These are phyloP conservation scores for Lachancea fermentati DNA, from an alignment of 805 yeast species.

Conservation along the genomic window DNA sequence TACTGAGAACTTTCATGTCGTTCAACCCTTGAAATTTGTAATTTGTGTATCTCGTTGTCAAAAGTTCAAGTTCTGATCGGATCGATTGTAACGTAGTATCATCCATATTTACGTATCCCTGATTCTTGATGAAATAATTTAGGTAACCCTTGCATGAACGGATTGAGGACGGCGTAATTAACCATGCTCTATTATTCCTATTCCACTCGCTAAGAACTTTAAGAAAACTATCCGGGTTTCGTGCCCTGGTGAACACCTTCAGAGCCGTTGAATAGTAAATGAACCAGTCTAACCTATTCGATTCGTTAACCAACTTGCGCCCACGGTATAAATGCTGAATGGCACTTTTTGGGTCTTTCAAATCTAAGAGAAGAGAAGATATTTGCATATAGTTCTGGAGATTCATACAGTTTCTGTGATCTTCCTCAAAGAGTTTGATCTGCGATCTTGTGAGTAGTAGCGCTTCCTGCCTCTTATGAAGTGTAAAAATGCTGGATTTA, in stretches of 20 bases:
- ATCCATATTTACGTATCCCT: not conserved
- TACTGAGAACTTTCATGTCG: conserved; percentile 12
- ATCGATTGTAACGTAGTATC: conserved; percentile 7
- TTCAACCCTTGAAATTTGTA: conserved; percentile 23
- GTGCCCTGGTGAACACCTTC: conserved; percentile 14
- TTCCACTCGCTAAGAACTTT: conserved; percentile 24
- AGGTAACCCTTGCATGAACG: conserved; percentile 20
- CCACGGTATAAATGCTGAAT: conserved; percentile 8
- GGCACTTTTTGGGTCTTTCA: conserved; percentile 14
- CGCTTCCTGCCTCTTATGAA: conserved; percentile 2
- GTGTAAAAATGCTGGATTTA: not conserved
- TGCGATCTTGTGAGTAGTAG: conserved; percentile 2
- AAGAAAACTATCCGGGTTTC: conserved; percentile 13
- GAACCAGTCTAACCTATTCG: conserved; percentile 17
- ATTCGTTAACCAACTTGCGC: conserved; percentile 8
- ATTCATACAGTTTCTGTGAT: conserved; percentile 11
- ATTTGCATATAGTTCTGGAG: conserved; percentile 24
- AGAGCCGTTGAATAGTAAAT: conserved; percentile 20
- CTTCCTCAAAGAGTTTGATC: conserved; percentile 16
- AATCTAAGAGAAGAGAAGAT: conserved; percentile 13
- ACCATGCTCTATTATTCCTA: conserved; percentile 14
- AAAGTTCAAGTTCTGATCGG: conserved; percentile 11
- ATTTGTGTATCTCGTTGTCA: conserved; percentile 17
- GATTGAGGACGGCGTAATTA: conserved; percentile 17
- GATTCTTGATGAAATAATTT: conserved; percentile 16